Base-by-base conservation (phyloP, 805 yeast species). In the Brettanomyces custersianus region DNA sequence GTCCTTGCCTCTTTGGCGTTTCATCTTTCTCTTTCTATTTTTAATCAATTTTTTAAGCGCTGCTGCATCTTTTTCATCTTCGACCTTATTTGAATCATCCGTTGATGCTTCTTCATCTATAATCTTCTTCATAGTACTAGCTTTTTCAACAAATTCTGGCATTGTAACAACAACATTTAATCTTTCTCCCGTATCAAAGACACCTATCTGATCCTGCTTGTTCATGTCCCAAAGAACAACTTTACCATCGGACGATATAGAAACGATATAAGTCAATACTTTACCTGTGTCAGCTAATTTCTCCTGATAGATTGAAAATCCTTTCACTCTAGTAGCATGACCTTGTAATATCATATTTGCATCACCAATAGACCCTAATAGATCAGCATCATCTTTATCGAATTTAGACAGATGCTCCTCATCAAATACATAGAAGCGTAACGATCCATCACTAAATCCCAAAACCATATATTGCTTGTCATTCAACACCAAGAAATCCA, bases 191-290 rank as follows among this genome's bases (percentile, higher is more conserved):
- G 90, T 72, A 44, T 80, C 85, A 55, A 87, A 90, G 3, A 86
- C 92, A 0, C 96, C 96, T 18, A 87, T 71, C 56, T 87, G 95
- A 49, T 84, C 94, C 48, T 70, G 68, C 2, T 63, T 49, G 12
- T 37, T 31, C 52, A 80, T 61, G 53, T 88, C 81, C 96, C 96
- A 90, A 3, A 90, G 82, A 6, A 92, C 94, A 35, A 90, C 80
- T 49, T 74, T 82, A 19, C 97, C 97, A 57, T 90, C 97, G 0
- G 96, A 84, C 1, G 96, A 84, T 10, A 87, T 84, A 2, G 95
- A 80, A 0, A 84, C 70, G 50, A 92, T 57, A 51, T 70, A 81
- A 11, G 50, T 45, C 9, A 41, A 34, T 1, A 34, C 12, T 15
- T 62, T 66, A 11, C 68, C 64, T 25, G 64, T 60, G 19, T 50